Evolutionary conservation across 805 yeast genomes (phyloP), one percentile per base, ranked within the genome.

Genomic region (Zygosaccharomyces bailii): DNA sequence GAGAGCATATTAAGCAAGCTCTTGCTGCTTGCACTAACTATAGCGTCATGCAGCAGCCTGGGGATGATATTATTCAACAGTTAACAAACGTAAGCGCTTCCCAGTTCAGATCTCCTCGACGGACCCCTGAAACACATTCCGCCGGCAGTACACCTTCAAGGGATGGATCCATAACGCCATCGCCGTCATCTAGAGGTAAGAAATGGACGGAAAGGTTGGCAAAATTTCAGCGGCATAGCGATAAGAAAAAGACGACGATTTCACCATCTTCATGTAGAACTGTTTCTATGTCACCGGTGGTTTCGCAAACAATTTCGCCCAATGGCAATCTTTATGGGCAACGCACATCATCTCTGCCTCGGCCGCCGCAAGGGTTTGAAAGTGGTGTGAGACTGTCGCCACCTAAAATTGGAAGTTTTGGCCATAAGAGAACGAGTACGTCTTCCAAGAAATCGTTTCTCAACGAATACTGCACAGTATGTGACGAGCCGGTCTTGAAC

Each of bases 401-500:
- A 4, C 56, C 57, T 9, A 42, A 44, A 16, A 46, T 48, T 0
- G 39, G 41, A 6, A 55, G 55, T 7, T 55, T 52, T 35, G 53
- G 50, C 14, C 47, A 48, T 20, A 34, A 42, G 10, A 30, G 18
- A 11, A n/a, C 42, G 6, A 9, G 20, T 19, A 34, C 41, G 10
- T 40, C 38, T 7, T 38, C 34, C 9, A 63, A 56, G 38, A 63
- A 59, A 42, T 60, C 63, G 2, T 60, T 58, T 18, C 38, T 57
- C 4, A 53, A 56, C 23, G 60, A 49, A 29, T 42, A 48, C 10
- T 66, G 70, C 36, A 56, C 66, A 9, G 46, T 81, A 11, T 82
- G 88, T 56, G 72, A 72, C 5, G 80, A 80, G 40, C 66, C 71
- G 2, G 59, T 80, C 4, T 67, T 69, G 13, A 68, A 72, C 21